Percentiles rank a stretch among this genome's conserved stretches.
These are phyloP conservation scores for Backusella sp. DNA, from an alignment of 192 early-diverging fungal genomes.

Conservation along the genomic window DNA sequence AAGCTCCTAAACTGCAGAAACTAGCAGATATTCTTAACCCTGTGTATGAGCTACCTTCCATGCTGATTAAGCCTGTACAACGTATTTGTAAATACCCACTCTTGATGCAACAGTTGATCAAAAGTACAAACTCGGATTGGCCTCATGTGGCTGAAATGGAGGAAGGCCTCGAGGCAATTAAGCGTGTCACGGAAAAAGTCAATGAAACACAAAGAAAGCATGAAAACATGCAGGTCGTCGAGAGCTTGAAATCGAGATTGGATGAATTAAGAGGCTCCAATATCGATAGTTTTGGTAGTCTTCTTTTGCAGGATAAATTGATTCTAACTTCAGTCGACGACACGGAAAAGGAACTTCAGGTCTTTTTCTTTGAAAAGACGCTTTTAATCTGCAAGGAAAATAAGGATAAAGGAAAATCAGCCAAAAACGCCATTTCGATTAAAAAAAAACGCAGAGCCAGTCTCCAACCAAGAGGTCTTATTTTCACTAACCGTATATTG, in stretches of 20 bases:
- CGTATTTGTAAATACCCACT: slow-evolving; percentile 98
- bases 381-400: slow-evolving; percentile 93
- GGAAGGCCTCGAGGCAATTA: slow-evolving; percentile 75
- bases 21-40: slow-evolving; percentile 75
- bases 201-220: slow-evolving; percentile 91
- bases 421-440: slow-evolving; percentile 44
- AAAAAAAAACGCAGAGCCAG: slow-evolving; percentile 63
- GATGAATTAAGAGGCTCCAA: slow-evolving; percentile 92
- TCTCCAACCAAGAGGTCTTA: slow-evolving; percentile 81
- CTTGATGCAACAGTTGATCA: slow-evolving; percentile 71
- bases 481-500: slow-evolving; percentile 81
- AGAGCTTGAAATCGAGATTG: slow-evolving; percentile 78
- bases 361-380: slow-evolving; percentile 93
- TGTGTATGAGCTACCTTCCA: slow-evolving; percentile 81
- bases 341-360: slow-evolving; percentile 75
- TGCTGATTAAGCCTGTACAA: slow-evolving; percentile 97
- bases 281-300: slow-evolving; percentile 73
- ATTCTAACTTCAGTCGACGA: slow-evolving; percentile 71
- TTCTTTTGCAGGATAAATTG: slow-evolving; percentile 87
- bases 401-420: slow-evolving; percentile 23
- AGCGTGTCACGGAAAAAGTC: slow-evolving; percentile 82
- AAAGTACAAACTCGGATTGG: slow-evolving; percentile 58
- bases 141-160: slow-evolving; percentile 60
- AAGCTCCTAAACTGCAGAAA: slow-evolving; percentile 61
- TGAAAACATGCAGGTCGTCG: slow-evolving; percentile 80